Conservation (phyloP, 495 filamentous ascomycete genomes). For the Elaphomyces granulatus region DNA sequence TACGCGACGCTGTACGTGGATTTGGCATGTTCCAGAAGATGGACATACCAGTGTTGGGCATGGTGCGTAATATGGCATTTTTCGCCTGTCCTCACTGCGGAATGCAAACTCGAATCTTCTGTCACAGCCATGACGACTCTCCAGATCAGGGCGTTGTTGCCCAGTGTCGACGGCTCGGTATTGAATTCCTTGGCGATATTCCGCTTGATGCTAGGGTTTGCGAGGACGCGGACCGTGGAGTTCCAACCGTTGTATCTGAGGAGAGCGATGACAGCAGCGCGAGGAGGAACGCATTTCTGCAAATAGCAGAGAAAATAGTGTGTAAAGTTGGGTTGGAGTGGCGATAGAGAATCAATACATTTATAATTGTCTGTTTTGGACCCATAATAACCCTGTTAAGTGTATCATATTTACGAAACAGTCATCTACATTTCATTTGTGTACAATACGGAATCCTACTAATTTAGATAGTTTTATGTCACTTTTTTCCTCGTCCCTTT, state of each 20-base stretch:
- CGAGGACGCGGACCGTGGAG: constrained; percentile 75
- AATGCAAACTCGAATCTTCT: constrained; percentile 63
- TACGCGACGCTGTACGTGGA: constrained; percentile 79
- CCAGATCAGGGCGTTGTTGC: constrained; percentile 36
- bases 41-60: constrained; percentile 63
- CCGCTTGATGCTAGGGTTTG: constrained; percentile 79
- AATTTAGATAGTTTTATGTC: too few species aligned
- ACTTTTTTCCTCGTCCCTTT: too few species aligned
- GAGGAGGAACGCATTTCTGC: constrained; percentile 54
- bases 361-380: too few species aligned
- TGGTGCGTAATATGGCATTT: constrained; percentile 90
- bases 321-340: constrained; percentile 31
- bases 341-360: too few species aligned
- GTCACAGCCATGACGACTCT: constrained; percentile 22
- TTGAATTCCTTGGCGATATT: constrained; percentile 75
- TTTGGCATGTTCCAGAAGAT: constrained; percentile 85
- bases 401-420: too few species aligned
- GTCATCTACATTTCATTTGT: too few species aligned
- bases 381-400: too few species aligned
- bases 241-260: constrained; percentile 82
- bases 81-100: constrained; percentile 72
- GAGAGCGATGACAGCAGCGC: constrained; percentile 60
- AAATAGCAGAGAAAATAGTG: constrained; percentile 49
- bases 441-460: too few species aligned
- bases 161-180: constrained; percentile 47